Evolutionary conservation across 23 red algal genomes (phyloP), one percentile per base, ranked within the genome.

Genomic region (Gracilaria domingensis): DNA sequence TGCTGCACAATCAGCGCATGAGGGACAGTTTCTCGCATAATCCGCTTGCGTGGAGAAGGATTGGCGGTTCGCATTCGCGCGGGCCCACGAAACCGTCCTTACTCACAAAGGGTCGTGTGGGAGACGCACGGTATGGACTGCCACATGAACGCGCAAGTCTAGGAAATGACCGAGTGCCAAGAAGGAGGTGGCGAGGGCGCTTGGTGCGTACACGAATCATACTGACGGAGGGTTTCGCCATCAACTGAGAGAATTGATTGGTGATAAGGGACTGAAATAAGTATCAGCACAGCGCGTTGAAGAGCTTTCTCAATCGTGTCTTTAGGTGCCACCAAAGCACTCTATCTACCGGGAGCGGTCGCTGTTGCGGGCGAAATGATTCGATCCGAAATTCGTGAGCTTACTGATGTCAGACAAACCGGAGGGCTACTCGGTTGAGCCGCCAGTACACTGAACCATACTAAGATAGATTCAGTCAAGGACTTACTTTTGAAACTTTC

Each of bases 371-470:
- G 72, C 44, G 23, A 75, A 78, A 16, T 72, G 86, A 45, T 80
- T 89, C 29, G 86, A 89, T 51, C 75, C 69, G 12, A 89, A 59
- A 28, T 89, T 89, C 75, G 39, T 89, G 49, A 60, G 71, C 55
- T 37, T 39, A 3, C 50, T 89, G 26, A 72, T 79, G 34, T 42
- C 71, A 11, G 53, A 59, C 72, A 55, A 80, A 9, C 67, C 71
- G 11, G 47, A 36, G 71, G 75, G 66, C 25, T 67, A 69, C 38
- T 25, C 13, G n/a, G 56, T 32, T 13, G 55, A 61, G 24, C 56
- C 51, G 40, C 50, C n/a, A n/a, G n/a, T n/a, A n/a, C n/a, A n/a
- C n/a, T n/a, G n/a, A n/a, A n/a, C n/a, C n/a, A n/a, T n/a, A n/a
- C n/a, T n/a, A n/a, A n/a, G n/a, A n/a, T n/a, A n/a, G n/a, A n/a